Conservation (phyloP, 192 early-diverging fungal genomes). For the Rhizophagus sp. region DNA sequence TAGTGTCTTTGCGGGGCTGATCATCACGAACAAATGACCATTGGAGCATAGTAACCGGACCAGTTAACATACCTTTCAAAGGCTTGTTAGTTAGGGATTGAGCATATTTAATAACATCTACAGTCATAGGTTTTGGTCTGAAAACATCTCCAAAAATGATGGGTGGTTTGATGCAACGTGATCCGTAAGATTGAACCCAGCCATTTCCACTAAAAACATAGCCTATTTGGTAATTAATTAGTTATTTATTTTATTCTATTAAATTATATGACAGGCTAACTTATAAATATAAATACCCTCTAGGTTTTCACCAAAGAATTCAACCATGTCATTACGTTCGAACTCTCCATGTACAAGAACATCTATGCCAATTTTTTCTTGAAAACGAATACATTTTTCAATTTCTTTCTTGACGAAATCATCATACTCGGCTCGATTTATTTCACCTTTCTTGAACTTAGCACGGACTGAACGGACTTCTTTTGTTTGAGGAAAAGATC, state of each 20-base stretch:
- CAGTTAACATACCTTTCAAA: conserved; percentile 99
- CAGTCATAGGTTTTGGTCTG: conserved; percentile 91
- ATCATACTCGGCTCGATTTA: conserved; percentile 69
- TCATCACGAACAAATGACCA: conserved; percentile 99
- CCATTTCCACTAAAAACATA: conserved; percentile 95
- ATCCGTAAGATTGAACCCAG: conserved; percentile 97
- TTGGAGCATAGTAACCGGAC: conserved; percentile 95
- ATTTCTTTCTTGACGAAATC: conserved; percentile 87
- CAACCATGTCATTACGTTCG: conserved; percentile 95
- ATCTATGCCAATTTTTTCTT: conserved; percentile 89
- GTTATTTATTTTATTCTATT: neutral
- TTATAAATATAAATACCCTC: conserved; percentile 52
- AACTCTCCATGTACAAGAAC: conserved; percentile 98
- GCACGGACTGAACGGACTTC: conserved; percentile 92
- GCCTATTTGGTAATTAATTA: neutral
- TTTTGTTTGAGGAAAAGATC: conserved; percentile 98
- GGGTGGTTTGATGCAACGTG: conserved; percentile 95
- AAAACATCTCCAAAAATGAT: conserved; percentile 97
- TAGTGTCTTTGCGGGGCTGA: conserved; percentile 80
- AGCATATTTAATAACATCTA: conserved; percentile 80
- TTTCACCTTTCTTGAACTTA: conserved; percentile 83
- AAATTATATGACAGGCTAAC: neutral
- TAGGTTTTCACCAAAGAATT: conserved; percentile 95
- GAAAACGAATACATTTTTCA: conserved; percentile 79
- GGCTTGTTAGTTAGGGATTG: conserved; percentile 87